Evolutionary conservation across 257 asterid species (phyloP).

Genomic region (Ophiorrhiza pumila): DNA sequence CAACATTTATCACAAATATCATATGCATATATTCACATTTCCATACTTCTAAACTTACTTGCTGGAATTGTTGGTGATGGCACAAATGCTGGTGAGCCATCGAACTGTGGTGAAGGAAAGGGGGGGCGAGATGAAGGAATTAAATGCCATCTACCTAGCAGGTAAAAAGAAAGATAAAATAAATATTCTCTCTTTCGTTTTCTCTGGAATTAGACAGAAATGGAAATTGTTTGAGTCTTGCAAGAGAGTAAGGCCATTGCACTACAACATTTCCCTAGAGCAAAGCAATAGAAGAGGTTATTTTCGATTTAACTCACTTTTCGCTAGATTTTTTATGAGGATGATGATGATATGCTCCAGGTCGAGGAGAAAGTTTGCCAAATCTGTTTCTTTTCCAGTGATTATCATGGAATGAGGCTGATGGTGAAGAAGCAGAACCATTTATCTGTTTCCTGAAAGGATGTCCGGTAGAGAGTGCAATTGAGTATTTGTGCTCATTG

Average conservation of each 20-base stretch:
- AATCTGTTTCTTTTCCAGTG: constrained; percentile 36
- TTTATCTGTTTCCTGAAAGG: constrained; percentile 26
- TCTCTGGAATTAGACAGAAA: background rate
- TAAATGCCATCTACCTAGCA: constrained; percentile 39
- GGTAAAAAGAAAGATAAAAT: background rate
- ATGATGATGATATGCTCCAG: constrained; percentile 30
- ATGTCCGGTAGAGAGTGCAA: constrained; percentile 26
- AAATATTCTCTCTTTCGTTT: no score
- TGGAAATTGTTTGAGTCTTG: background rate
- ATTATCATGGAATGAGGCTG: constrained; percentile 24
- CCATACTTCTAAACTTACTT: constrained; percentile 36
- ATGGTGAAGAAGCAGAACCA: constrained; percentile 31
- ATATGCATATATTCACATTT: no score
- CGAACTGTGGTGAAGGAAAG: constrained; percentile 28
- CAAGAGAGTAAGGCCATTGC: no score
- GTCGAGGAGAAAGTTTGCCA: constrained; percentile 41
- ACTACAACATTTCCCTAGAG: constrained; percentile 1
- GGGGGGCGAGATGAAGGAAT: constrained; percentile 40
- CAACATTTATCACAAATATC: no score
- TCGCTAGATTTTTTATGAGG: constrained; percentile 24
- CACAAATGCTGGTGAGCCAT: constrained; percentile 30
- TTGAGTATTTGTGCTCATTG: constrained; percentile 20
- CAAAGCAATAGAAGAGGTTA: background rate
- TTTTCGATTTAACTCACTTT: constrained; percentile 34
- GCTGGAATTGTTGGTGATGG: constrained; percentile 49